Base-by-base conservation (phyloP, 495 filamentous ascomycete species). In the Delitschia confertaspora region DNA sequence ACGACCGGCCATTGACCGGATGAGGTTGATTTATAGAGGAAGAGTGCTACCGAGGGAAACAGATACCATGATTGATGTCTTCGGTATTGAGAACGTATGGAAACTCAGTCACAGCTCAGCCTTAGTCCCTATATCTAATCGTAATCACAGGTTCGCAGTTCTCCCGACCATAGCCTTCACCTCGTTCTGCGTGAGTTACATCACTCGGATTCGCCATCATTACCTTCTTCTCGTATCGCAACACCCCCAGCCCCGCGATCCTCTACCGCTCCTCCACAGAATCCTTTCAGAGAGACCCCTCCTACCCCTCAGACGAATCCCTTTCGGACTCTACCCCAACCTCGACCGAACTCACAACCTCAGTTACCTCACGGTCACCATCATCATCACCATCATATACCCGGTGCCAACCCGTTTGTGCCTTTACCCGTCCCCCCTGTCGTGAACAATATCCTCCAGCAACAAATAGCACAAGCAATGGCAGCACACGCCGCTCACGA, bases 11-110 rank as follows among this genome's bases (percentile, higher is more conserved):
- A 44, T 53, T 10, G 64, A 66, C 22, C 51, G 64, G 22, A 65
- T 67, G 51, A 49, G 65, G 22, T 38, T 69, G 11, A 65, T 69
- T 9, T 63, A 67, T 33, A 49, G 54, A 20, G 66, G 66, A 9
- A 34, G 61, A 33, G 55, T 64, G 29, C 45, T 69, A 19, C 50
- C 57, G 2, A 55, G 57, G 20, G 56, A 67, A 14, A 45, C 50
- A 6, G 60, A 65, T 32, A 63, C 54, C 8, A 39, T 69, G 42
- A 35, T 32, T 3, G 55, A 61, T 30, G 60, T 67, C 4, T 57
- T 68, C 41, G 57, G 58, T 14, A 10, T 22, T 4, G 52, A 55
- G 8, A 37, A 41, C 26, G 51, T 51, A 14, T 3, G 42, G 19
- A 14, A 19, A 16, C 6, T 14, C 16, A 14, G 2, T 11, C n/a